These are phyloP conservation scores for Rhizophagus prolifer DNA, from an alignment of 192 early-diverging fungal species.

Conservation along the genomic window DNA sequence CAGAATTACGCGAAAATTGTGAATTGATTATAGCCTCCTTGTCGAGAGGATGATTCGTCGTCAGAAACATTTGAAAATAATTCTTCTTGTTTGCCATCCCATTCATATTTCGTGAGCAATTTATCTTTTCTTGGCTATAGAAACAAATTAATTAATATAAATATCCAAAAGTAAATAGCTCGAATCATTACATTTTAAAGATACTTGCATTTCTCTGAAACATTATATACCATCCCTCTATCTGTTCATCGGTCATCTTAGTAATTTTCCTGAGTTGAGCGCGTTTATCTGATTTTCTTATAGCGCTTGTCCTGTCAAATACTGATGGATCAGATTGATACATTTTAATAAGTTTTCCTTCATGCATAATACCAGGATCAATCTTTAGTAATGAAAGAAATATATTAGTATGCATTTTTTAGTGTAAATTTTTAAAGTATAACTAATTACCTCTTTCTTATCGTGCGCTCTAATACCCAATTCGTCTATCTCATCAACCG, in stretches of 20 bases:
- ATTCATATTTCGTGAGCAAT: slow-evolving; percentile 61
- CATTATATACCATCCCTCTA: slow-evolving; percentile 94
- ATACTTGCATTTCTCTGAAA: slow-evolving; percentile 74
- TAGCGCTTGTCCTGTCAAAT: slow-evolving; percentile 60
- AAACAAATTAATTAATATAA: slow-evolving; percentile 2
- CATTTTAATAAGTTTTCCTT: slow-evolving; percentile 60
- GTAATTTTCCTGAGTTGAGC: slow-evolving; percentile 62
- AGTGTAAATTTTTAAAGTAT: neutral
- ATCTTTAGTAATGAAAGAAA: slow-evolving; percentile 18
- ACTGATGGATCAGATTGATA: slow-evolving; percentile 58
- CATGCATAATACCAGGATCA: slow-evolving; percentile 62
- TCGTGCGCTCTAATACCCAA: slow-evolving; percentile 27
- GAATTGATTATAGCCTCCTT: neutral
- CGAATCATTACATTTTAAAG: neutral
- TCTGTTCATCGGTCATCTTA: slow-evolving; percentile 83
- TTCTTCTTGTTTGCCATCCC: slow-evolving; percentile 51
- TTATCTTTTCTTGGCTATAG: slow-evolving; percentile 64
- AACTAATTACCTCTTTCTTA: slow-evolving; percentile 15
- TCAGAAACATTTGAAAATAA: neutral
- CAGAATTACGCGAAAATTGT: neutral
- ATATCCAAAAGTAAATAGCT: neutral
- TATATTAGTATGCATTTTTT: neutral
- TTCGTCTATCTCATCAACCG: slow-evolving; percentile 58
- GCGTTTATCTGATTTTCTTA: slow-evolving; percentile 63
- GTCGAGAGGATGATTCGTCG: neutral